phyloP scores from a whole-genome alignment of 495 filamentous ascomycete species.

The Cudoniella acicularis region DNA sequence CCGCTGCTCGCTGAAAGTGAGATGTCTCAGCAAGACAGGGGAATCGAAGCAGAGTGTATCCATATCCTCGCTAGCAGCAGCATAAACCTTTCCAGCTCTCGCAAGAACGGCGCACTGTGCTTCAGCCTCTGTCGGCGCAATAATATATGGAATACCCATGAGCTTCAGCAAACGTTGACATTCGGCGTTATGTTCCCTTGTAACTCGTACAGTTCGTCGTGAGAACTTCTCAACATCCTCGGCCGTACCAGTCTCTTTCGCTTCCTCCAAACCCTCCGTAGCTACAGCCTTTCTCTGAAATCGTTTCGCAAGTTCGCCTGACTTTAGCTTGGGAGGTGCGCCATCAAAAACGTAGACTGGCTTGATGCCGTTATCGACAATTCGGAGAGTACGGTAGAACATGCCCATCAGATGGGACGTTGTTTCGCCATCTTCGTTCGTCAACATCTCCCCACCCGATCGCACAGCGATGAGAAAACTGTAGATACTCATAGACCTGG shows the following conservation, averaged over 20 bases:
- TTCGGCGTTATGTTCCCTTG: constrained; percentile 90
- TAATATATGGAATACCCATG: constrained; percentile 94
- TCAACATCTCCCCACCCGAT: constrained; percentile 93
- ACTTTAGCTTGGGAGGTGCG: constrained; percentile 93
- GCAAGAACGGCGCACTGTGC: constrained; percentile 93
- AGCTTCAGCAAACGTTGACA: constrained; percentile 85
- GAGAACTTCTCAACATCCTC: constrained; percentile 98
- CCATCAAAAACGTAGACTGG: constrained; percentile 98
- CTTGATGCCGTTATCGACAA: constrained; percentile 98
- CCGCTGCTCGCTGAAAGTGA: constrained; percentile 94
- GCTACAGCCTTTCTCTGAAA: constrained; percentile 89
- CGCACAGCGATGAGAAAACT: constrained; percentile 97
- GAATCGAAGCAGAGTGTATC: constrained; percentile 95
- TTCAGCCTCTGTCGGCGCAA: constrained; percentile 95
- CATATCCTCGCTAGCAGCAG: constrained; percentile 97
- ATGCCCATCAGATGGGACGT: constrained; percentile 98
- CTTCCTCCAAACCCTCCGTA: constrained; percentile 82
- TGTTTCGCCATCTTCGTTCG: constrained; percentile 87
- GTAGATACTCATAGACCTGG: constrained; percentile 97
- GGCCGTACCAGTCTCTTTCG: constrained; percentile 94
- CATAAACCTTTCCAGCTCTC: constrained; percentile 90
- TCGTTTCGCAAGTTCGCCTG: constrained; percentile 90
- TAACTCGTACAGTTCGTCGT: constrained; percentile 91
- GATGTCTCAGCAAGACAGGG: constrained; percentile 84
- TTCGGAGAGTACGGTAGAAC: constrained; percentile 97